Conservation (phyloP, 768 basidiomycete species). For the Russula sp. region DNA sequence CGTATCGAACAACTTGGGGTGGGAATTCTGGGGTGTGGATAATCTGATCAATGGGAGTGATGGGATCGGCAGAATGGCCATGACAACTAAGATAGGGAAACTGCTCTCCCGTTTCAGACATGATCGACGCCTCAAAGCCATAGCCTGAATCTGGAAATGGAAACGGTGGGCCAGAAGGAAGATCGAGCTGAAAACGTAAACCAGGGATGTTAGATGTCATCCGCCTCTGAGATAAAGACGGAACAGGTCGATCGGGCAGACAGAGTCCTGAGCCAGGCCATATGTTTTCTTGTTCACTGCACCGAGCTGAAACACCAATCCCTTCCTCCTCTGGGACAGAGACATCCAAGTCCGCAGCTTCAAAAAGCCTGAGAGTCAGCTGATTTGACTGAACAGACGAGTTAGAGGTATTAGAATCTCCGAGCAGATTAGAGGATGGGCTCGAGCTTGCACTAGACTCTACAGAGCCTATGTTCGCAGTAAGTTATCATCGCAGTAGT, state of each 20-base stretch:
- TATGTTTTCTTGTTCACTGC: constrained; percentile 9
- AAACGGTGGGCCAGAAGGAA: constrained; percentile 19
- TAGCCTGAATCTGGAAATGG: constrained; percentile 20
- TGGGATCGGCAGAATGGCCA: constrained; percentile 9
- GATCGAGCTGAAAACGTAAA: constrained; percentile 22
- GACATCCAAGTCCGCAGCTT: constrained; percentile 11
- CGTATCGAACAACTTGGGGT: constrained; percentile 22
- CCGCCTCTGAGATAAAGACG: constrained; percentile 30
- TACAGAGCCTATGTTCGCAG: not conserved
- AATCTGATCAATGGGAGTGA: constrained; percentile 28
- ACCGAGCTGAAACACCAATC: not conserved
- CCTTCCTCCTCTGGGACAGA: not conserved
- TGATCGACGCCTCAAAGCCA: not conserved
- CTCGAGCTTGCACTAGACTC: constrained; percentile 14
- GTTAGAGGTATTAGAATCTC: constrained; percentile 3
- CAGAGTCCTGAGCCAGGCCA: not conserved
- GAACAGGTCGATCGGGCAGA: constrained; percentile 1
- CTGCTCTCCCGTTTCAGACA: constrained; percentile 5
- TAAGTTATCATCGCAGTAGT: not conserved
- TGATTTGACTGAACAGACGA: constrained; percentile 10
- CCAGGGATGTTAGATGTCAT: constrained; percentile 28
- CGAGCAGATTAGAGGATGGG: constrained; percentile 5
- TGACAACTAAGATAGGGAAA: constrained; percentile 8
- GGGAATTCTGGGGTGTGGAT: constrained; percentile 27
- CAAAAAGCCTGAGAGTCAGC: not conserved